Base-by-base conservation (phyloP, 2,329 filamentous ascomycete genomes). In the Mycogone perniciosa region DNA sequence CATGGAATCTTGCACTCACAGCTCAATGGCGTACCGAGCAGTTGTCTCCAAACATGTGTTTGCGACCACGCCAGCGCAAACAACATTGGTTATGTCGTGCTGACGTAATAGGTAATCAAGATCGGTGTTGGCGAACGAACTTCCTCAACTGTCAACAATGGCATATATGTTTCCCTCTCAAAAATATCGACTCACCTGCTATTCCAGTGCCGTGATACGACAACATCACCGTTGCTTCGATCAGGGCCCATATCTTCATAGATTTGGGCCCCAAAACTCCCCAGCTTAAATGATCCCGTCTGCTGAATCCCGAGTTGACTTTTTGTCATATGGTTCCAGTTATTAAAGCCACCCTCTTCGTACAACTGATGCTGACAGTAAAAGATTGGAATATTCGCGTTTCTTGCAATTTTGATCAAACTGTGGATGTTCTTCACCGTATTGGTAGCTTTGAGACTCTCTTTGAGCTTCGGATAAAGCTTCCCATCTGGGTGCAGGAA, bases 21-120 rank as follows among this genome's bases (percentile, higher is more conserved):
- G 41, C 11, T 58, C 56, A 31, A 49, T 33, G 7, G 53, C 56
- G 33, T 54, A 51, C 13, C 56, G 51, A 11, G 56, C 55, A 7
- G 56, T 58, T 5, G 51, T 26, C 40, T 58, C 56, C 0, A 58
- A 37, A 35, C 56, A 58, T 4, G 55, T 56, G 42, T 58, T 58
- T 20, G 55, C 51, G 2, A 54, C 48, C 53, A 57, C 42, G 27
- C 55, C 56, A 4, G 53, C 54, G 31, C 48, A 51, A 30, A 57
- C 51, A 13, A 58, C 29, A 13, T 58, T 46, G 4, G 55, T 57
- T 7, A 58, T 53, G 6, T 51, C 51, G 5, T 40, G 44, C 20
- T 56, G 48, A 8, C 35, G 48, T 4, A 56, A 51, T 26, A 50
- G 52, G 39, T 47, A 54, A 20, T 56, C 48, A 4, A 56, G 42